Evolutionary conservation across 2,329 filamentous ascomycete genomes (phyloP).

Genomic region (Magnaporthiopsis incrustans): DNA sequence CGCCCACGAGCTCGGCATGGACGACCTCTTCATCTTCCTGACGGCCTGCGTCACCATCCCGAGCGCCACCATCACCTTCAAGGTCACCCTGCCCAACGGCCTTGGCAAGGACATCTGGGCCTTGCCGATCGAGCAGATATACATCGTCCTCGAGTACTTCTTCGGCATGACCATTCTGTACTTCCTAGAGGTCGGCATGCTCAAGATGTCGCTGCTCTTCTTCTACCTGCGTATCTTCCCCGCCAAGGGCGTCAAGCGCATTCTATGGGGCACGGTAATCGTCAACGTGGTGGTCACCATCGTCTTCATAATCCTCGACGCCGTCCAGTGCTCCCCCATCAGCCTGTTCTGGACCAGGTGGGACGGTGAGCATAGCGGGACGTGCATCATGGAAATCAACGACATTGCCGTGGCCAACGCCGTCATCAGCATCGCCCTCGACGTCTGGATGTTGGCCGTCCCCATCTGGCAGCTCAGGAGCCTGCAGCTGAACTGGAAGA

Average conservation of each 20-base stretch:
- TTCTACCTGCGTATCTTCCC: slow-evolving; percentile 28
- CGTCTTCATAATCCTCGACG: slow-evolving; percentile 22
- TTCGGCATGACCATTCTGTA: slow-evolving; percentile 23
- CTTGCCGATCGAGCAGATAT: slow-evolving; percentile 31
- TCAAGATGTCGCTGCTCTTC: slow-evolving; percentile 28
- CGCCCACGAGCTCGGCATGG: slow-evolving; percentile 12
- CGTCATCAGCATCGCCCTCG: slow-evolving; percentile 32
- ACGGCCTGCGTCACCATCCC: neutral
- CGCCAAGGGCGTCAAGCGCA: slow-evolving; percentile 15
- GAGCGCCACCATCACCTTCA: neutral
- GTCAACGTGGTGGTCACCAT: slow-evolving; percentile 22
- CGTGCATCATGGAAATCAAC: slow-evolving; percentile 37
- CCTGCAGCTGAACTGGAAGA: slow-evolving; percentile 34
- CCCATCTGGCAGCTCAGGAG: slow-evolving; percentile 31
- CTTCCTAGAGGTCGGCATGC: slow-evolving; percentile 20
- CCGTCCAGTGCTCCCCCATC: slow-evolving; percentile 40
- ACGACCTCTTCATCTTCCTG: slow-evolving; percentile 1
- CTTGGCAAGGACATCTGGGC: slow-evolving; percentile 37
- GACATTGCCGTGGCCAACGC: slow-evolving; percentile 39
- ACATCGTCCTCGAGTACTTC: slow-evolving; percentile 22
- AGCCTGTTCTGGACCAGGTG: slow-evolving; percentile 42
- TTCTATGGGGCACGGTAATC: slow-evolving; percentile 22
- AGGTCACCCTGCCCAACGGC: slow-evolving; percentile 16
- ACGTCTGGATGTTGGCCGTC: slow-evolving; percentile 32
- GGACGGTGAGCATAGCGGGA: slow-evolving; percentile 35